Percentiles rank a stretch among this genome's conserved stretches.
These are phyloP conservation scores for Tricholoma terreum DNA, from an alignment of 768 basidiomycete species.

Conservation along the genomic window DNA sequence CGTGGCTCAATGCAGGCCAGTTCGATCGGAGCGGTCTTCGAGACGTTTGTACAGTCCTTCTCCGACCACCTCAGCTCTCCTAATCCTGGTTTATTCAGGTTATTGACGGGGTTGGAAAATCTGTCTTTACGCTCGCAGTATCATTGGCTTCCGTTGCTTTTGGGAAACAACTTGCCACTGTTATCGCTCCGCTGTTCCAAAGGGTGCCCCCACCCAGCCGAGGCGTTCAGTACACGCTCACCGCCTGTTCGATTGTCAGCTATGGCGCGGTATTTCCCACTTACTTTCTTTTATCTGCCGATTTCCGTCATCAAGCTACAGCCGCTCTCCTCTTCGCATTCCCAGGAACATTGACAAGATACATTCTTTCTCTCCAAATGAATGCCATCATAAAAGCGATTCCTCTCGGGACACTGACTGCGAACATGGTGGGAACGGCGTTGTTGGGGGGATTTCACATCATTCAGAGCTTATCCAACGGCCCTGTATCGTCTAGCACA, in stretches of 20 bases:
- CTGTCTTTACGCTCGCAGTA: slow-evolving; percentile 73
- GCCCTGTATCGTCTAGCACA: slow-evolving; percentile 40
- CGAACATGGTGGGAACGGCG: slow-evolving; percentile 79
- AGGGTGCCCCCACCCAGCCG: slow-evolving; percentile 39
- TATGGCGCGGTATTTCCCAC: slow-evolving; percentile 76
- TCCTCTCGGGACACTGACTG: slow-evolving; percentile 76
- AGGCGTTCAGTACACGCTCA: slow-evolving; percentile 47
- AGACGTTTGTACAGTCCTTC: slow-evolving; percentile 50
- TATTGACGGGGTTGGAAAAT: slow-evolving; percentile 81
- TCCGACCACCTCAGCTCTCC: not conserved
- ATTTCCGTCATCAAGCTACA: slow-evolving; percentile 75
- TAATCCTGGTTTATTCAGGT: slow-evolving; percentile 47
- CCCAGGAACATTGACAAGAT: slow-evolving; percentile 85
- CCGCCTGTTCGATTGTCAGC: slow-evolving; percentile 53
- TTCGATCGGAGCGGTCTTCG: slow-evolving; percentile 61
- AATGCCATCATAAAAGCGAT: slow-evolving; percentile 63
- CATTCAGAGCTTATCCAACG: slow-evolving; percentile 50
- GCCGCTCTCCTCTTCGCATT: slow-evolving; percentile 88
- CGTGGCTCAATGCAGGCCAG: slow-evolving; percentile 71
- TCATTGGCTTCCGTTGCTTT: slow-evolving; percentile 75
- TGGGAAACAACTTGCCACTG: slow-evolving; percentile 61
- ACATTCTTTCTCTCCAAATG: slow-evolving; percentile 66
- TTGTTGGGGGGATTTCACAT: slow-evolving; percentile 73
- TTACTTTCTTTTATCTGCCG: slow-evolving; percentile 69
- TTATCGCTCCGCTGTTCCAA: slow-evolving; percentile 40